A percentile compares a stretch with the other conserved stretches of the same genome.
phyloP scores from a whole-genome alignment of 1,284 basidiomycete species.

The Pseudozyma hubeiensis region DNA sequence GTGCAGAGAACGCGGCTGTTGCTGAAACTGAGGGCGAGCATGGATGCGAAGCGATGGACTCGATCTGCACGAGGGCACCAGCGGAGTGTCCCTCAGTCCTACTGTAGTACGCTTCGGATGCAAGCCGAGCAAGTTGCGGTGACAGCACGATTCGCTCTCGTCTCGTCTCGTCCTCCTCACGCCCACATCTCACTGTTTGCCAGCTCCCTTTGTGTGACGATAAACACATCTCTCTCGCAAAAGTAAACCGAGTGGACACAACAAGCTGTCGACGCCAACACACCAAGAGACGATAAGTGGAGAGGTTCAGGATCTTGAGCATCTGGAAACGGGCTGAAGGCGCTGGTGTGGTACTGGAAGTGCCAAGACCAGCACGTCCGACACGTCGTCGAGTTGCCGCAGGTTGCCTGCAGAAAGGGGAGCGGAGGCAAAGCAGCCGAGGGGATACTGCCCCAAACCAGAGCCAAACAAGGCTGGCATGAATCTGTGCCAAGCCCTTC shows the following conservation, averaged over 20 bases:
- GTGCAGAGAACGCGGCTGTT: background rate
- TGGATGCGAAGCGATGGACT: background rate
- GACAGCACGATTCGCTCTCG: slow-evolving; percentile 6
- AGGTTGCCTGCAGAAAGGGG: slow-evolving; percentile 5
- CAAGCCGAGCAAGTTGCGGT: slow-evolving; percentile 20
- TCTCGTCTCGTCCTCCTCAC: background rate
- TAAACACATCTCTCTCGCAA: too few species aligned
- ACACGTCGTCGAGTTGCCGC: slow-evolving; percentile 15
- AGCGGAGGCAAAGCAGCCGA: background rate
- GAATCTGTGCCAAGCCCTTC: slow-evolving; percentile 30
- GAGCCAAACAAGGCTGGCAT: slow-evolving; percentile 17
- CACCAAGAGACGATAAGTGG: too few species aligned
- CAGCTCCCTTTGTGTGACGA: too few species aligned
- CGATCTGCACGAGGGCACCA: slow-evolving; percentile 3
- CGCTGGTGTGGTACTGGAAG: background rate
- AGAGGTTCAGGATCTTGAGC: too few species aligned
- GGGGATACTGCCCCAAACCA: background rate
- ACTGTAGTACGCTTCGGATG: slow-evolving; percentile 15
- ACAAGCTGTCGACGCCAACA: too few species aligned
- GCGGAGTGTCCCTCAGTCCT: slow-evolving; percentile 4
- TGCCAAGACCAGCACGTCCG: slow-evolving; percentile 20
- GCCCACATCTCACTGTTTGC: background rate
- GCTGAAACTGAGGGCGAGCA: background rate
- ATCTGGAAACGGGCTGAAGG: background rate
- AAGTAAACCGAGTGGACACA: background rate